A percentile compares a stretch with the other conserved stretches of the same genome.
Evolutionary conservation across 2,329 filamentous ascomycete genomes (phyloP).

Genomic region (Ophiostoma pallidulum): DNA sequence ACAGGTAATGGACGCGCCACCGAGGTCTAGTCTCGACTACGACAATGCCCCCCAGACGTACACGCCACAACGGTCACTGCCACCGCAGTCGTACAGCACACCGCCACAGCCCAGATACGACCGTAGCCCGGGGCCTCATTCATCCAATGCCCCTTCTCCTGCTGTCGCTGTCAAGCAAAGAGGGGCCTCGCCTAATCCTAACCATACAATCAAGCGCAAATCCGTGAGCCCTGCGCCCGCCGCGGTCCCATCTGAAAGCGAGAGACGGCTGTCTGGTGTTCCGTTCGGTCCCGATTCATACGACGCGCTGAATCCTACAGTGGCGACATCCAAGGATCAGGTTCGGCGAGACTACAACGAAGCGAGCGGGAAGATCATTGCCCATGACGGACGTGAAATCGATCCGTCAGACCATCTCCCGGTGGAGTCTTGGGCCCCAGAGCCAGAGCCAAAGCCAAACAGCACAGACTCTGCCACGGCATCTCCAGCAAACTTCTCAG

Average conservation of each 20-base stretch:
- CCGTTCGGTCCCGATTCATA: constrained; percentile 72
- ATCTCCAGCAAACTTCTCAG: constrained; percentile 33
- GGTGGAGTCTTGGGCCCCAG: constrained; percentile 66
- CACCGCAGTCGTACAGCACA: constrained; percentile 24
- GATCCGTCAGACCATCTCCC: constrained; percentile 76
- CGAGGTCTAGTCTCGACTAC: constrained; percentile 21
- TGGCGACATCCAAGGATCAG: constrained; percentile 28
- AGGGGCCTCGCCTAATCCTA: constrained; percentile 31
- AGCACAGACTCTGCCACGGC: constrained; percentile 24
- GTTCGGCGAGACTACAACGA: constrained; percentile 37
- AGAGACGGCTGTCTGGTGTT: constrained; percentile 46
- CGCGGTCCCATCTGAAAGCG: constrained; percentile 25
- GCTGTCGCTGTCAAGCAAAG: constrained; percentile 28
- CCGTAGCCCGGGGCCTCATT: constrained; percentile 33
- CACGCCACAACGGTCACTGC: constrained; percentile 23
- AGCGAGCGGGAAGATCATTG: constrained; percentile 60
- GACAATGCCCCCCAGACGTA: constrained; percentile 23
- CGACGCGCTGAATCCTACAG: constrained; percentile 57
- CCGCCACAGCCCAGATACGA: constrained; percentile 21
- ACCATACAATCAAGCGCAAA: constrained; percentile 56
- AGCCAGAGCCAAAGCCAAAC: constrained; percentile 55
- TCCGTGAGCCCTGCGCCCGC: constrained; percentile 63
- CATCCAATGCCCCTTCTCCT: constrained; percentile 25
- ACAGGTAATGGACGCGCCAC: constrained; percentile 24
- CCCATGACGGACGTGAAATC: constrained; percentile 64